These are phyloP conservation scores for Coprinopsis sp. DNA, from an alignment of 768 basidiomycete species.

Conservation along the genomic window DNA sequence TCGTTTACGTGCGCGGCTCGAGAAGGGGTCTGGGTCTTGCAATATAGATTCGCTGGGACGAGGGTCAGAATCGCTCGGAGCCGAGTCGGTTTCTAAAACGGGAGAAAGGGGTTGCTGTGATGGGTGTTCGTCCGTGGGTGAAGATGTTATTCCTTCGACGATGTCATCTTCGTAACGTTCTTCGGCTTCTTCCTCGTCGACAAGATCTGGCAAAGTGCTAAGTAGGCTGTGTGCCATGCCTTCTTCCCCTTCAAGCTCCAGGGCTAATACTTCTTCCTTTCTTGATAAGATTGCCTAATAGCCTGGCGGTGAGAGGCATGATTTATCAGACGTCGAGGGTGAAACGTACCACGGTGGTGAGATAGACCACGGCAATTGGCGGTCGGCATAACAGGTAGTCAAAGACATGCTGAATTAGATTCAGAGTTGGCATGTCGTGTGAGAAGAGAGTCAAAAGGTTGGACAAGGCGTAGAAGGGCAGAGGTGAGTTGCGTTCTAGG, in stretches of 20 bases:
- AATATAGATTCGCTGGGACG: no score
- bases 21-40: no score
- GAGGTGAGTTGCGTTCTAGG: slow-evolving; percentile 68
- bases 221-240: slow-evolving; percentile 79
- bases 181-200: slow-evolving; percentile 32
- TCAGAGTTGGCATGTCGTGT: slow-evolving; percentile 87
- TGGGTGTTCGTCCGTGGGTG: no score
- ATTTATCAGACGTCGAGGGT: background rate
- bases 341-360: slow-evolving; percentile 63
- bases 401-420: slow-evolving; percentile 87
- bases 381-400: slow-evolving; percentile 84
- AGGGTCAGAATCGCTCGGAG: no score
- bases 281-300: slow-evolving; percentile 67
- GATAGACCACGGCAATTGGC: slow-evolving; percentile 77
- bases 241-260: slow-evolving; percentile 70
- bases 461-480: slow-evolving; percentile 87
- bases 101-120: no score
- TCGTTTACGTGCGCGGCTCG: no score
- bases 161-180: no score
- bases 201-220: slow-evolving; percentile 56
- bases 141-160: no score
- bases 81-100: no score
- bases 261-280: slow-evolving; percentile 56
- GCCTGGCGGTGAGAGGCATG: background rate
- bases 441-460: slow-evolving; percentile 89